Percentiles rank a stretch among this genome's conserved stretches.
These are phyloP conservation scores for Zasmidium angulare DNA, from an alignment of 2,329 filamentous ascomycete genomes.

Conservation along the genomic window DNA sequence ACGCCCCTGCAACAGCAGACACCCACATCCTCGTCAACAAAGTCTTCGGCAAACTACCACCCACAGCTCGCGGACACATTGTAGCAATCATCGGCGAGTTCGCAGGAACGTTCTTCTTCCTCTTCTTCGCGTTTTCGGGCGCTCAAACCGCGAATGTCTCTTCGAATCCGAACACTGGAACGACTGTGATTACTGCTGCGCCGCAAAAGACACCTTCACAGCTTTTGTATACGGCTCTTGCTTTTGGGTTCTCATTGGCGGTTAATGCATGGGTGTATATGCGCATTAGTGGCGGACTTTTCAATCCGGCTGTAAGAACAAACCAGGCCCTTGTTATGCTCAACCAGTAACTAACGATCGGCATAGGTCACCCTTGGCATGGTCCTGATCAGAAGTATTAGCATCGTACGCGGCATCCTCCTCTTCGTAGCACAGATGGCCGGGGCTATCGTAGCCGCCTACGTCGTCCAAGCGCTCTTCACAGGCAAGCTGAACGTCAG, in stretches of 20 bases:
- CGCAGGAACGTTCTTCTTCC: slow-evolving; percentile 46
- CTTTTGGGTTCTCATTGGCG: slow-evolving; percentile 42
- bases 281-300: slow-evolving; percentile 37
- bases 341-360: neutral
- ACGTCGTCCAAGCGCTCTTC: slow-evolving; percentile 36
- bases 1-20: no score
- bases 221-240: slow-evolving; percentile 40
- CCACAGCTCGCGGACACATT: slow-evolving; percentile 32
- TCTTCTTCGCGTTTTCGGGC: slow-evolving; percentile 47
- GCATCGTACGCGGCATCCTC: slow-evolving; percentile 34
- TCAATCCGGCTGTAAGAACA: neutral
- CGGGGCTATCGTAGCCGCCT: slow-evolving; percentile 36
- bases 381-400: slow-evolving; percentile 33
- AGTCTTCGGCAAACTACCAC: no score
- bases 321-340: neutral
- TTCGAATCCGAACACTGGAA: slow-evolving; percentile 32
- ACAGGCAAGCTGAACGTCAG: slow-evolving; percentile 36
- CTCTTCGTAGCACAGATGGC: slow-evolving; percentile 39
- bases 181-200: slow-evolving; percentile 23
- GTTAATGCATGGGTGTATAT: slow-evolving; percentile 45
- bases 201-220: slow-evolving; percentile 37
- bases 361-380: slow-evolving; percentile 28
- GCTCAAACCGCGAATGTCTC: slow-evolving; percentile 49
- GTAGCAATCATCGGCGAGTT: slow-evolving; percentile 40
- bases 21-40: no score